Base-by-base conservation (phyloP, 2,329 filamentous ascomycete species). In the Cercospora janseana region DNA sequence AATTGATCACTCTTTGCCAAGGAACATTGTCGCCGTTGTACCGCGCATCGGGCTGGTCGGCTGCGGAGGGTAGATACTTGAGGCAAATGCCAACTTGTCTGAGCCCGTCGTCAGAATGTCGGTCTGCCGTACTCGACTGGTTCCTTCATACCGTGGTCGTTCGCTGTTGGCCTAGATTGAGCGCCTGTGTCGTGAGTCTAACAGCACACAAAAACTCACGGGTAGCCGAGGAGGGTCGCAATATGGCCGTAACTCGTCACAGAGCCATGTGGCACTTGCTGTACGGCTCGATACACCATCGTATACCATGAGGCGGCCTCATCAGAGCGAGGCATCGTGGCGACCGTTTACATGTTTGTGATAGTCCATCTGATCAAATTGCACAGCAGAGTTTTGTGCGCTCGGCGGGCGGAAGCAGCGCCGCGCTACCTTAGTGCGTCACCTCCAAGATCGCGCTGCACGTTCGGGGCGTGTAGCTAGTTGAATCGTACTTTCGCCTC, bases 1-100 rank as follows among this genome's bases (percentile, higher is more conserved):
- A 75, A 68, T 92, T 95, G 66, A 97, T 86, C 52, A 97, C 88
- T 51, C 93, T 78, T 74, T 97, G 92, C 92, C 92, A 97, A 0
- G 92, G 92, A 3, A 97, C 92, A 58, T 86, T 96, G 18, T 74
- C 75, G 52, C 79, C 75, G 68, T 95, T 85, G 72, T 86, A 94
- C 50, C 72, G 68, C 46, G 69, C 64, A 55, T 74, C 70, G 41
- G 66, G 65, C 51, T 69, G 67, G 35, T 69, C 63, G 7, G 58
- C 41, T 51, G 60, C 67, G 70, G 75, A 48, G 66, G 90, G 81
- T 9, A 97, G 81, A 66, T 95, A 85, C 68, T 95, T 96, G 20
- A 97, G 79, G 69, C 87, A 94, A 38, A 93, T 78, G 46, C 92
- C 92, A 5, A 97, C 91, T 71, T 97, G 92, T 50, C 91, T 60